Base-by-base conservation (phyloP, 1,284 basidiomycete species). In the Heterobasidion parviporum region DNA sequence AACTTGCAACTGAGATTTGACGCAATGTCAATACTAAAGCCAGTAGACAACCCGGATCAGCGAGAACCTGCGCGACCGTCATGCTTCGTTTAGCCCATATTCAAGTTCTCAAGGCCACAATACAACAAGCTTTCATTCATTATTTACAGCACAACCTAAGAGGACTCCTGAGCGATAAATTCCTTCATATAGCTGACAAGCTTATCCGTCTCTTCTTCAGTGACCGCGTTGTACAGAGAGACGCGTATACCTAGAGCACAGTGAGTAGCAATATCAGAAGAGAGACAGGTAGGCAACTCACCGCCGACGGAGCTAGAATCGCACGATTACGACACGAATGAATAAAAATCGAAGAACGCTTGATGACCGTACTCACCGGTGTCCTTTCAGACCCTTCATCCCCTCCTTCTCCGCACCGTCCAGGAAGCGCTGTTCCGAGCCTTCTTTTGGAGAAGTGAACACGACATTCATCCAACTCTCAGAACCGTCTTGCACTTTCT, bases 171-270 rank as follows among this genome's bases (percentile, higher is more conserved):
- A 16, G 57, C 59, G 44, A 72, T 61, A 61, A 88, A 90, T 35
- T 79, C 74, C 44, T 73, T 70, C 65, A 88, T 83, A 61, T 87
- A 90, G 1, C 68, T 72, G 33, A 87, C 73, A 10, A 90, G 66
- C 55, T 70, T 74, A 60, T 88, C 84, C 0, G 78, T 77, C 60
- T 93, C 83, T 57, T 92, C 85, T 61, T 94, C 85, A 1, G 89
- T 89, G 59, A 98, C 79, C 8, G 96, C 95, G 61, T 99, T 99
- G 75, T 99, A 99, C 6, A 99, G 74, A 16, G 94, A 97, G 4
- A 90, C 84, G 15, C 97, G 87, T 56, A 97, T 87, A 14, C 95
- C 89, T 84, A 26, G 26, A 5, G 26, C 26, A 6, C 26, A 26
- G 26, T 26, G 26, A 26, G 60, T 35, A 38, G 60, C 9, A 33